Evolutionary conservation across 169 alveolate genomes (phyloP).

Genomic region (Babesia microti): DNA sequence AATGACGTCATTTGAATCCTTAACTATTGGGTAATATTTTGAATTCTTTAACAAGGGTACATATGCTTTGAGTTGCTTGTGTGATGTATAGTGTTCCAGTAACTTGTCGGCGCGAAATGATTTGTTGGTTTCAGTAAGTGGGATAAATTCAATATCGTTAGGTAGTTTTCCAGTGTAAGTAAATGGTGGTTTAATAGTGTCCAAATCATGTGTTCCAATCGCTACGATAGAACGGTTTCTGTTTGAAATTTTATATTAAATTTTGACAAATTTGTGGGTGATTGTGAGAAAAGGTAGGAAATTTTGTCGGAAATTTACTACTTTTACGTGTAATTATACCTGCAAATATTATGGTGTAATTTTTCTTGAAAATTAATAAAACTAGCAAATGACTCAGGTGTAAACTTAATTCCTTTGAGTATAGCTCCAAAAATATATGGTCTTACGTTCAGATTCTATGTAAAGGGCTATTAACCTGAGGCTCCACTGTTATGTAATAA

Average conservation of each 20-base stretch:
- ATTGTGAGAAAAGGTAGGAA: too few species aligned
- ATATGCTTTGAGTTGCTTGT: conserved; percentile 74
- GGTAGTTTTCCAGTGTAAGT: conserved; percentile 78
- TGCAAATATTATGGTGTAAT: conserved; percentile 92
- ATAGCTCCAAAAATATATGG: conserved; percentile 90
- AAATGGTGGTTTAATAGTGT: conserved; percentile 81
- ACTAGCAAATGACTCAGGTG: conserved; percentile 75
- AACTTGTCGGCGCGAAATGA: conserved; percentile 59
- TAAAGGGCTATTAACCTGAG: conserved; percentile 5
- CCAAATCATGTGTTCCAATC: conserved; percentile 93
- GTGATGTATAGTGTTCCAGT: conserved; percentile 62
- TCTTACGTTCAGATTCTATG: conserved; percentile 57
- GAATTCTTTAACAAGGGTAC: conserved; percentile 73
- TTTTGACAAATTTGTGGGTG: too few species aligned
- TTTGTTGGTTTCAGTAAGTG: conserved; percentile 75
- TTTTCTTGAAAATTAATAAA: conserved; percentile 93
- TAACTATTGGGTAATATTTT: conserved; percentile 80
- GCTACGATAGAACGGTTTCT: conserved; percentile 84
- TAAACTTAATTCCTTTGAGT: conserved; percentile 80
- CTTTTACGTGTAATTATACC: too few species aligned
- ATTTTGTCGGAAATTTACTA: too few species aligned
- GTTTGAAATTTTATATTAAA: too few species aligned
- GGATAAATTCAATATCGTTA: conserved; percentile 77
- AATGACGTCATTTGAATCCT: conserved; percentile 79
- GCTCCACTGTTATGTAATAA: conserved; percentile 3